Conservation (phyloP, 495 filamentous ascomycete genomes). For the Podospora didyma region DNA sequence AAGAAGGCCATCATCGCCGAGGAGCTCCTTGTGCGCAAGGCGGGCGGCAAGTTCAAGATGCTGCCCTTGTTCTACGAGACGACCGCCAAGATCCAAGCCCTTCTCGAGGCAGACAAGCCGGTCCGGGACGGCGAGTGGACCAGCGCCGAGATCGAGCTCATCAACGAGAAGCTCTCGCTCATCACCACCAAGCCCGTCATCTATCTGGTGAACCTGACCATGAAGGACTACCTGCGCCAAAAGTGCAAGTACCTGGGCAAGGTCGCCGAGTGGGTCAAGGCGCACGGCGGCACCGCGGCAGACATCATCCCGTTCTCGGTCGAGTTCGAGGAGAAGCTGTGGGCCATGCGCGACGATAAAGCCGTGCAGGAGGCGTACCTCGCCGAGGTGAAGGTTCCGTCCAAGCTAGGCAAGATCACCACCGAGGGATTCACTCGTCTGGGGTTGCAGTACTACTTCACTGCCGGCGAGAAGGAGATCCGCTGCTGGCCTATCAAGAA, state of each 20-base stretch:
- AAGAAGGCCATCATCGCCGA: conserved; percentile 23
- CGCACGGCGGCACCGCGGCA: conserved; percentile 22
- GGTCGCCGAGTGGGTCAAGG: conserved; percentile 29
- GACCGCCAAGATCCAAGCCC: conserved; percentile 3
- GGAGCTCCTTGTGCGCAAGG: conserved; percentile 25
- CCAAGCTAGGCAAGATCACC: conserved; percentile 26
- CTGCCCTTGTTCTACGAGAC: conserved; percentile 23
- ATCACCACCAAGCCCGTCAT: conserved; percentile 32
- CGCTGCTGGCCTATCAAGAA: conserved; percentile 29
- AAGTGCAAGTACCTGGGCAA: conserved; percentile 31
- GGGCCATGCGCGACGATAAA: too few species aligned
- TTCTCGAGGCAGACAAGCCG: conserved; percentile 27
- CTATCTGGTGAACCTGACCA: conserved; percentile 33
- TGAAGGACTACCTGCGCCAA: conserved; percentile 33
- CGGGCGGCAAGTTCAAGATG: conserved; percentile 29
- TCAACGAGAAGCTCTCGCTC: conserved; percentile 29
- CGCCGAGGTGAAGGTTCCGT: conserved; percentile 25
- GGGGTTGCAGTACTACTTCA: conserved; percentile 32
- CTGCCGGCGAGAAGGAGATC: conserved; percentile 34
- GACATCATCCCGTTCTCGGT: conserved; percentile 32
- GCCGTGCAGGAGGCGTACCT: conserved; percentile 6
- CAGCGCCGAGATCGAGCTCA: conserved; percentile 26
- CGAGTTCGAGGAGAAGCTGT: conserved; percentile 24
- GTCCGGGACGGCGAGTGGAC: conserved; percentile 31
- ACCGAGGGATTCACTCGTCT: conserved; percentile 29